These are phyloP conservation scores for Leccinum variicolor DNA, from an alignment of 768 basidiomycete genomes.

Conservation along the genomic window DNA sequence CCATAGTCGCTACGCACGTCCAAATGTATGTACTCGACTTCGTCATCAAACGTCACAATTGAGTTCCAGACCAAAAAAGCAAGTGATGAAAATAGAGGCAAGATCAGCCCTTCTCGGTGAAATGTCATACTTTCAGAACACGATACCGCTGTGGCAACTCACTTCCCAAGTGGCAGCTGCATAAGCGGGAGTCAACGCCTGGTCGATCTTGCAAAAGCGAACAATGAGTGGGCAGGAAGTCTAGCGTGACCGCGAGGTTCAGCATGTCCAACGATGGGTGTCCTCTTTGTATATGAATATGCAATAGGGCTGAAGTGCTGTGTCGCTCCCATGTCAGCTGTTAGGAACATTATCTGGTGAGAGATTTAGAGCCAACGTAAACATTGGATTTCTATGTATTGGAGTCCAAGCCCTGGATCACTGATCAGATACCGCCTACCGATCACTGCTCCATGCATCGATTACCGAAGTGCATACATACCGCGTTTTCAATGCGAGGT, in stretches of 20 bases:
- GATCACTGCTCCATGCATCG: too few species aligned
- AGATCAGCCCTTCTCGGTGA: neutral
- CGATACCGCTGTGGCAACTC: neutral
- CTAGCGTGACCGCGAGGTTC: neutral
- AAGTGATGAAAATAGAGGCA: conserved; percentile 9
- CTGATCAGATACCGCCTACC: too few species aligned
- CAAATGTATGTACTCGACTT: conserved; percentile 16
- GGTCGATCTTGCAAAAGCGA: neutral
- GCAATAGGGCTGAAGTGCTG: neutral
- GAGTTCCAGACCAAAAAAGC: conserved; percentile 12
- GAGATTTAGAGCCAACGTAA: neutral
- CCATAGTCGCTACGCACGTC: conserved; percentile 2
- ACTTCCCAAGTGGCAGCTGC: neutral
- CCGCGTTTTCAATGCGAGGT: too few species aligned
- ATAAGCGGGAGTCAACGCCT: neutral
- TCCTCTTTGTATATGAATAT: neutral
- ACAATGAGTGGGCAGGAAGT: neutral
- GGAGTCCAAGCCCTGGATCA: too few species aligned
- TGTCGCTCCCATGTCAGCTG: neutral
- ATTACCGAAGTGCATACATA: too few species aligned
- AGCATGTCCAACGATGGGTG: neutral
- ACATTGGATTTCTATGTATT: neutral
- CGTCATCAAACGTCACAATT: conserved; percentile 15
- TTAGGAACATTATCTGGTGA: neutral
- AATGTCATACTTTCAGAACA: neutral